Evolutionary conservation across 225 moss, liverwort and hornwort genomes (phyloP).

Genomic region (Physcomitrium patens): DNA sequence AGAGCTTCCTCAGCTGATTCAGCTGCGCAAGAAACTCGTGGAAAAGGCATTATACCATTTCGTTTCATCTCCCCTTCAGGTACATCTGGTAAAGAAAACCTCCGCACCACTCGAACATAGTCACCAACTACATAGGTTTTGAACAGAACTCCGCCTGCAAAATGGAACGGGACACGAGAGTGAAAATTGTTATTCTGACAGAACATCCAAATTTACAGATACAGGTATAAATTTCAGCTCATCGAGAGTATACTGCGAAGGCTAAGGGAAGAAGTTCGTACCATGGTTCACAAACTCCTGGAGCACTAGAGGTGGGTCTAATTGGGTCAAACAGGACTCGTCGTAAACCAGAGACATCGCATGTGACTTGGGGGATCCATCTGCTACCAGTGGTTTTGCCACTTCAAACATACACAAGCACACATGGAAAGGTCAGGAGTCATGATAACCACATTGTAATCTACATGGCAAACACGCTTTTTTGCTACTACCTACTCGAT

Average conservation of each 20-base stretch:
- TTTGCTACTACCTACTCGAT: neutral
- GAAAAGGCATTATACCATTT: slow-evolving; percentile 58
- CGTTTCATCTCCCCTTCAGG: slow-evolving; percentile 41
- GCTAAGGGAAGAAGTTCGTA: slow-evolving; percentile 17
- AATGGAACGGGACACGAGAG: slow-evolving; percentile 6
- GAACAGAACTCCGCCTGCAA: slow-evolving; percentile 52
- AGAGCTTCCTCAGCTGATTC: slow-evolving; percentile 51
- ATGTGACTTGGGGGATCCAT: slow-evolving; percentile 64
- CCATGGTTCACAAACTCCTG: slow-evolving; percentile 70
- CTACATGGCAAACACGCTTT: neutral
- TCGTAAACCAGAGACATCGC: slow-evolving; percentile 69
- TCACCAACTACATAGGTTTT: slow-evolving; percentile 61
- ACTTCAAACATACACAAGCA: slow-evolving; percentile 36
- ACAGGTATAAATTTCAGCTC: too few relatives aligned
- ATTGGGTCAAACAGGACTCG: slow-evolving; percentile 43
- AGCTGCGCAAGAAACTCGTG: slow-evolving; percentile 61
- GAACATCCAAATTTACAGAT: too few relatives aligned
- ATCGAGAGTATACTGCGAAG: neutral
- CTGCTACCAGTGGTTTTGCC: slow-evolving; percentile 62
- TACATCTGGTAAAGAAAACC: slow-evolving; percentile 65
- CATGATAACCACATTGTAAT: neutral
- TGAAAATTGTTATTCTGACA: neutral
- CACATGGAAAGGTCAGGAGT: slow-evolving; percentile 4
- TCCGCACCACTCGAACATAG: slow-evolving; percentile 54
- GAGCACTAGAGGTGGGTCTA: slow-evolving; percentile 58